Conservation (phyloP, 257 asterid genomes). For the Knoxia roxburghii region DNA sequence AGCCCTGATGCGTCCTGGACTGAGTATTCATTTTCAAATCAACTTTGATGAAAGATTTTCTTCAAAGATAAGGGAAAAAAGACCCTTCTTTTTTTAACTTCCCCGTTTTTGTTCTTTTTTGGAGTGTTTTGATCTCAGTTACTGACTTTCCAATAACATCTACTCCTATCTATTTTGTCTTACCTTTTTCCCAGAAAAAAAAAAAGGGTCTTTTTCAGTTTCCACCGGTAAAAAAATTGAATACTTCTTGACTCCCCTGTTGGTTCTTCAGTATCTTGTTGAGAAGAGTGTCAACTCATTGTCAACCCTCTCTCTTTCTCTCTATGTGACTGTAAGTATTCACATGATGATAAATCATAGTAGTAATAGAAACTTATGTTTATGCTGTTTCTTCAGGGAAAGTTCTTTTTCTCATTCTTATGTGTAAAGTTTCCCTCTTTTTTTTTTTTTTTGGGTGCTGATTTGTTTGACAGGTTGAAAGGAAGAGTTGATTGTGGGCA, state of each 20-base stretch:
- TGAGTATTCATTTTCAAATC: slow-evolving; percentile 10
- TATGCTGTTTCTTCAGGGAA: background rate
- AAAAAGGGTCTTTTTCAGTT: slow-evolving; percentile 8
- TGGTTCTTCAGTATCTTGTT: background rate
- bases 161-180: slow-evolving; percentile 17
- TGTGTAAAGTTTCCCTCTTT: slow-evolving; percentile 5
- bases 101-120: background rate
- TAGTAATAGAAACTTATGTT: background rate
- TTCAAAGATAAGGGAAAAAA: slow-evolving; percentile 20
- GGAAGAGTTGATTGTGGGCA: slow-evolving; percentile 20
- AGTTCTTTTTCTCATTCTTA: background rate
- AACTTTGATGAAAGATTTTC: slow-evolving; percentile 20
- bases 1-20: slow-evolving; percentile 10
- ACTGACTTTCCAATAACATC: slow-evolving; percentile 22
- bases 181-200: slow-evolving; percentile 8
- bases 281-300: slow-evolving; percentile 6
- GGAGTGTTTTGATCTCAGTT: background rate
- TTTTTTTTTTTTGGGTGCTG: slow-evolving; percentile 5
- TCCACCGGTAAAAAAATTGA: background rate
- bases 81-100: background rate
- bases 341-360: slow-evolving; percentile 7
- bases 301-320: slow-evolving; percentile 7
- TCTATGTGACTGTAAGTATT: slow-evolving; percentile 12
- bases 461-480: slow-evolving; percentile 17
- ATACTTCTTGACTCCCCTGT: background rate